Evolutionary conservation across 140 eudicot genomes (phyloP).

Genomic region (Erigeron philadelphicus): DNA sequence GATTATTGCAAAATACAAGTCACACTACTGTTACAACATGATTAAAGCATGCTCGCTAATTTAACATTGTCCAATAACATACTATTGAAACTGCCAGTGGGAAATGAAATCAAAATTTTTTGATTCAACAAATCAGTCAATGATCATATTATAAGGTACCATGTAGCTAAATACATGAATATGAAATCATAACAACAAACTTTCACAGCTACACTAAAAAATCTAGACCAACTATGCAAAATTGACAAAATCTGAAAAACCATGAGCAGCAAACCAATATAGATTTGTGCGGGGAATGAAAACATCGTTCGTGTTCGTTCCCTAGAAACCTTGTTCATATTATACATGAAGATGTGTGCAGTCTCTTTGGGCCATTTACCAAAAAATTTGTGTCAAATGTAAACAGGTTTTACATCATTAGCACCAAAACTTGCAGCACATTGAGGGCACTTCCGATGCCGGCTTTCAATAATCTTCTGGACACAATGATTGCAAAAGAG

Average conservation of each 20-base stretch:
- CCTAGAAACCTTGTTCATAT: conserved; percentile 24
- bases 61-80: background rate
- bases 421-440: conserved; percentile 90
- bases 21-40: too few species aligned
- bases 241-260: conserved; percentile 29
- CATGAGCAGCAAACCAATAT: conserved; percentile 29
- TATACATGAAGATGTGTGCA: conserved; percentile 29
- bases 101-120: conserved; percentile 23
- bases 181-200: conserved; percentile 26
- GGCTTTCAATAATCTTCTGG: conserved; percentile 59
- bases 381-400: conserved; percentile 37
- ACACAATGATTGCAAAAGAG: conserved; percentile 76
- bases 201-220: conserved; percentile 30
- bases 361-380: conserved; percentile 12
- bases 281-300: conserved; percentile 16
- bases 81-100: background rate
- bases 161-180: conserved; percentile 25
- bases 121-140: conserved; percentile 28
- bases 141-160: conserved; percentile 27
- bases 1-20: too few species aligned
- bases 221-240: conserved; percentile 31
- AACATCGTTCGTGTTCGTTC: conserved; percentile 21
- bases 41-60: too few species aligned
- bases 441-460: conserved; percentile 88
- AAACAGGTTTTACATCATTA: conserved; percentile 88